Evolutionary conservation across 2,329 filamentous ascomycete species (phyloP).

Genomic region (Aspergillus novoparasiticus): DNA sequence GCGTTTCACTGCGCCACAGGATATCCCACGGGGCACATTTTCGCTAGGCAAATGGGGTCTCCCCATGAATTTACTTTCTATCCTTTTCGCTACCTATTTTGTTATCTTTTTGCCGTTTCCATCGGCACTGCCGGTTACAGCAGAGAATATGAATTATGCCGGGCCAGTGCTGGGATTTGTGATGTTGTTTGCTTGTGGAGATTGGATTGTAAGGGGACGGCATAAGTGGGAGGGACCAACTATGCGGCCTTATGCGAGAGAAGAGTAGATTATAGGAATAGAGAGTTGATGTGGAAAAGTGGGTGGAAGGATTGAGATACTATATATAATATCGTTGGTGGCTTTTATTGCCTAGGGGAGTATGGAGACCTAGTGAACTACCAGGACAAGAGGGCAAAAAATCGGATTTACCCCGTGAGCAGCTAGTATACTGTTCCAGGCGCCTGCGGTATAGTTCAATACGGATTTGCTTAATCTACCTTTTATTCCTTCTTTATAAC

Average conservation of each 20-base stretch:
- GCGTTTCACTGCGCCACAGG: constrained; percentile 19
- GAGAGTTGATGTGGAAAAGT: no score
- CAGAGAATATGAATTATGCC: constrained; percentile 38
- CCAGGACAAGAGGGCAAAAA: no score
- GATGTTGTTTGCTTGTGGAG: constrained; percentile 24
- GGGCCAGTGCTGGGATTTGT: constrained; percentile 27
- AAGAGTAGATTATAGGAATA: no score
- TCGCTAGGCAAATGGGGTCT: constrained; percentile 32
- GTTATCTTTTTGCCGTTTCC: constrained; percentile 37
- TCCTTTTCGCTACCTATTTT: constrained; percentile 33
- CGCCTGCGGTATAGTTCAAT: no score
- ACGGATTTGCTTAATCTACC: no score
- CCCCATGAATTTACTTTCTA: constrained; percentile 29
- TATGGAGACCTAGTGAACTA: no score
- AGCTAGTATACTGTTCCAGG: no score
- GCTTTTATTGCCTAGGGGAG: no score
- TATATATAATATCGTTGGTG: no score
- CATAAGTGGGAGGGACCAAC: constrained; percentile 28
- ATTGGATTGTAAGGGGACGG: constrained; percentile 28
- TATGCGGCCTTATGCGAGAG: constrained; percentile 2
- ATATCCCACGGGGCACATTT: constrained; percentile 29
- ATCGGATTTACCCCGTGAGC: no score
- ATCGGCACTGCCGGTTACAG: constrained; percentile 31
- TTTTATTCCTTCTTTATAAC: no score
- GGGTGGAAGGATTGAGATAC: no score